phyloP scores from a whole-genome alignment of 345 rosid genomes.

The Conringia planisiliqua region DNA sequence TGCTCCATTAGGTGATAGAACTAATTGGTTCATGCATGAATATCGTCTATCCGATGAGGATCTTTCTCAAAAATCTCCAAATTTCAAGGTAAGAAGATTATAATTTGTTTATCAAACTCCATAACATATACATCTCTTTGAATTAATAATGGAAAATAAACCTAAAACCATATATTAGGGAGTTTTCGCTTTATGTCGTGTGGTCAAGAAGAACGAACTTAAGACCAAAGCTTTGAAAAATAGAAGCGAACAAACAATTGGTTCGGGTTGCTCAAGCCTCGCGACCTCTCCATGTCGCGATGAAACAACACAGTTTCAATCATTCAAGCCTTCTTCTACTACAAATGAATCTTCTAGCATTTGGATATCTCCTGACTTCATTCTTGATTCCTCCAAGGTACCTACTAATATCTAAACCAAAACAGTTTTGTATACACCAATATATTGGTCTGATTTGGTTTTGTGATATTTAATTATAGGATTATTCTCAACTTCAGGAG shows the following conservation, averaged over 20 bases:
- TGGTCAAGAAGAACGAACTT: slow-evolving; percentile 59
- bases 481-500: slow-evolving; percentile 46
- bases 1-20: slow-evolving; percentile 31
- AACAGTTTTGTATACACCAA: neutral
- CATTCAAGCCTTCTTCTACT: slow-evolving; percentile 34
- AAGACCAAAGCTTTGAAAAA: slow-evolving; percentile 41
- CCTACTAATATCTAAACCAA: neutral
- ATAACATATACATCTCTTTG: neutral
- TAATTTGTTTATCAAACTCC: neutral
- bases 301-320: slow-evolving; percentile 34
- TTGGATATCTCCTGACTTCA: slow-evolving; percentile 71
- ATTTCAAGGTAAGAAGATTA: slow-evolving; percentile 42
- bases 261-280: slow-evolving; percentile 53
- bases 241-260: slow-evolving; percentile 41
- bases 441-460: neutral
- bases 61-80: slow-evolving; percentile 43
- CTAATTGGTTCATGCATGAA: slow-evolving; percentile 34
- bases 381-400: slow-evolving; percentile 89
- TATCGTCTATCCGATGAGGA: slow-evolving; percentile 28
- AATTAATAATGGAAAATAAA: neutral
- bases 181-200: slow-evolving; percentile 73
- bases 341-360: slow-evolving; percentile 37
- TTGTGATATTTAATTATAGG: slow-evolving; percentile 37
- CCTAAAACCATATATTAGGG: slow-evolving; percentile 42
- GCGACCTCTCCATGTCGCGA: slow-evolving; percentile 39